A percentile compares a stretch with the other conserved stretches of the same genome.
phyloP scores from a whole-genome alignment of 148 eudicot genomes.

The Heliamphora exappendiculata region DNA sequence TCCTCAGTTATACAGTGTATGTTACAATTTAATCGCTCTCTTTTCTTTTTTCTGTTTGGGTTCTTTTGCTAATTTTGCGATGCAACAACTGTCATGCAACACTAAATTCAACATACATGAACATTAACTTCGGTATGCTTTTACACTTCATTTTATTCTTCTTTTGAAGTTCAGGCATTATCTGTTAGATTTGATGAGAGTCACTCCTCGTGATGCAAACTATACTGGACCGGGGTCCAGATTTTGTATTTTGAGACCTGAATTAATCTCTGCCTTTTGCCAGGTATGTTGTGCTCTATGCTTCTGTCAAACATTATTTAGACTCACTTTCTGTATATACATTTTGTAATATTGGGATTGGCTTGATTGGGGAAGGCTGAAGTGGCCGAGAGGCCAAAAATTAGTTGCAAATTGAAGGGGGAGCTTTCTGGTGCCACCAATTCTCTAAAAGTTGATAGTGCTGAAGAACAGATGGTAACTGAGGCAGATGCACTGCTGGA shows the following conservation, averaged over 20 bases:
- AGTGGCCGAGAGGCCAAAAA: constrained; percentile 36
- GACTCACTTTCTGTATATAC: not conserved
- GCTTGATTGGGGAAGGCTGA: constrained; percentile 46
- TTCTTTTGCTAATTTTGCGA: not conserved
- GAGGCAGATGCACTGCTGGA: constrained; percentile 23
- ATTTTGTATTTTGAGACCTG: constrained; percentile 94
- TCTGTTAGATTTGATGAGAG: constrained; percentile 98
- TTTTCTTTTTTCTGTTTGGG: not conserved
- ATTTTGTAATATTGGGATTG: constrained; percentile 7
- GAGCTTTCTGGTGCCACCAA: constrained; percentile 33
- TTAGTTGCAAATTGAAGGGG: constrained; percentile 20
- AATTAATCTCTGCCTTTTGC: constrained; percentile 74
- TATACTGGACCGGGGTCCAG: constrained; percentile 80
- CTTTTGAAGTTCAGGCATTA: constrained; percentile 59
- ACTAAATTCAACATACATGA: not conserved
- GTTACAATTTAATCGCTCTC: not conserved
- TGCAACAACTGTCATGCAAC: not conserved
- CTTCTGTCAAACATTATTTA: not conserved
- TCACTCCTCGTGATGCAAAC: constrained; percentile 99
- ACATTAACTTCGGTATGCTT: not conserved
- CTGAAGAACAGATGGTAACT: constrained; percentile 21
- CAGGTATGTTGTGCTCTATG: constrained; percentile 37
- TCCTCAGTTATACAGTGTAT: not conserved
- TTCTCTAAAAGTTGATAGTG: constrained; percentile 27
- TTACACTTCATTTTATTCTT: not conserved